Percentiles rank a stretch among this genome's conserved stretches.
These are phyloP conservation scores for Colletotrichum neosansevieriae DNA, from an alignment of 2,329 filamentous ascomycete genomes.

Conservation along the genomic window DNA sequence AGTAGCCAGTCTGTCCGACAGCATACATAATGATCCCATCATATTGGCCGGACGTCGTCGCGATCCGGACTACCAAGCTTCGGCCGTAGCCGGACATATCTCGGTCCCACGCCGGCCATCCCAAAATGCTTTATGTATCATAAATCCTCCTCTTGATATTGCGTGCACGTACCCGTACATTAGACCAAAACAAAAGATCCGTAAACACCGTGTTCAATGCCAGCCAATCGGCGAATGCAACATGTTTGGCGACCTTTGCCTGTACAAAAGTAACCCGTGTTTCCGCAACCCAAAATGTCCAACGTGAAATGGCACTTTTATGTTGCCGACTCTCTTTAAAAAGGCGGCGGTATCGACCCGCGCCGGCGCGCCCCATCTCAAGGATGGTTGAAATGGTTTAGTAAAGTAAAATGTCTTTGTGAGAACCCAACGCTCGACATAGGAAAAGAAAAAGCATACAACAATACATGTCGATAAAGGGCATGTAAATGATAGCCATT, in stretches of 20 bases:
- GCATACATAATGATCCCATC: conserved; percentile 17
- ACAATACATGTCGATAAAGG: background rate
- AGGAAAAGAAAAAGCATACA: background rate
- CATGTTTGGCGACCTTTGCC: conserved; percentile 6
- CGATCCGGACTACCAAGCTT: conserved; percentile 5
- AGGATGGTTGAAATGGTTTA: conserved; percentile 10
- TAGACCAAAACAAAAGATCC: background rate
- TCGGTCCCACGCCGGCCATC: conserved; percentile 3
- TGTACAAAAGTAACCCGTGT: conserved; percentile 17
- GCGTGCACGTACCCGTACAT: background rate
- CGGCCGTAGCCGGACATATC: conserved; percentile 25
- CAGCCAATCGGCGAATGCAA: conserved; percentile 28
- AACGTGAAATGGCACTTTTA: conserved; percentile 3
- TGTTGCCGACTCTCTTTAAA: conserved; percentile 5
- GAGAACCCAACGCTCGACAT: conserved; percentile 21
- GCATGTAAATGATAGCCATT: background rate
- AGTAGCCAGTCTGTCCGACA: conserved; percentile 12
- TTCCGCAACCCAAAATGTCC: background rate
- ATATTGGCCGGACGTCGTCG: background rate
- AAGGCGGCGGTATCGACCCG: conserved; percentile 17
- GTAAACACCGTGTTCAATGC: conserved; percentile 32
- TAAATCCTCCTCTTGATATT: conserved; percentile 30
- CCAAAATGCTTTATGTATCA: conserved; percentile 22
- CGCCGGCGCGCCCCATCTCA: background rate
- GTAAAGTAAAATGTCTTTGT: background rate